Percentiles rank a stretch among this genome's conserved stretches.
These are phyloP conservation scores for Paecilomyces sp. DNA, from an alignment of 2,329 filamentous ascomycete genomes.

Conservation along the genomic window DNA sequence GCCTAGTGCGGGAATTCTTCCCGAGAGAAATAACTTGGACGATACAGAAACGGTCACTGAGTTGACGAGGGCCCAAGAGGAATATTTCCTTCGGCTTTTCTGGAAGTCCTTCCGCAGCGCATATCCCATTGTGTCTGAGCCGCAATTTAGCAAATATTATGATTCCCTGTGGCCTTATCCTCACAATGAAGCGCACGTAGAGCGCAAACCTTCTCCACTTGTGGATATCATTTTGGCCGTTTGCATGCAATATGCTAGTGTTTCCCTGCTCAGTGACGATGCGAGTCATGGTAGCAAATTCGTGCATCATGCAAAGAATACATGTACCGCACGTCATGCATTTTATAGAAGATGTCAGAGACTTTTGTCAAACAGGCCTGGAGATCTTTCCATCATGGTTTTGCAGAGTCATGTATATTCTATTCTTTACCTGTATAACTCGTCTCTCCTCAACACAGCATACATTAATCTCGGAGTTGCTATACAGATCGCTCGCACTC, in stretches of 20 bases:
- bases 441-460: constrained; percentile 40
- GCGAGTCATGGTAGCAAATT: neutral
- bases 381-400: constrained; percentile 38
- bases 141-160: constrained; percentile 38
- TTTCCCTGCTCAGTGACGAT: constrained; percentile 10
- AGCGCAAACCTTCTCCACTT: constrained; percentile 39
- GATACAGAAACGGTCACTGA: constrained; percentile 13
- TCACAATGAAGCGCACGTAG: neutral
- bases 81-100: constrained; percentile 41
- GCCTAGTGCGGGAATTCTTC: neutral
- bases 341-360: constrained; percentile 39
- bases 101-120: constrained; percentile 42
- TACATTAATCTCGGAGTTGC: constrained; percentile 31
- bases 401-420: constrained; percentile 40
- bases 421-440: constrained; percentile 37
- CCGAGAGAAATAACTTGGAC: constrained; percentile 5
- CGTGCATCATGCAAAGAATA: constrained; percentile 17
- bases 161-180: constrained; percentile 30
- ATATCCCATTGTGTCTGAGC: constrained; percentile 37
- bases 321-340: constrained; percentile 33
- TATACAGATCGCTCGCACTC: constrained; percentile 35
- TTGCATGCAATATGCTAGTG: constrained; percentile 42
- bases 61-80: constrained; percentile 38
- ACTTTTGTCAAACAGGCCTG: constrained; percentile 35
- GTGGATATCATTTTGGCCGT: constrained; percentile 47